A percentile compares a stretch with the other conserved stretches of the same genome.
Conservation (phyloP, 495 filamentous ascomycete species). For the Zalerion maritima region DNA sequence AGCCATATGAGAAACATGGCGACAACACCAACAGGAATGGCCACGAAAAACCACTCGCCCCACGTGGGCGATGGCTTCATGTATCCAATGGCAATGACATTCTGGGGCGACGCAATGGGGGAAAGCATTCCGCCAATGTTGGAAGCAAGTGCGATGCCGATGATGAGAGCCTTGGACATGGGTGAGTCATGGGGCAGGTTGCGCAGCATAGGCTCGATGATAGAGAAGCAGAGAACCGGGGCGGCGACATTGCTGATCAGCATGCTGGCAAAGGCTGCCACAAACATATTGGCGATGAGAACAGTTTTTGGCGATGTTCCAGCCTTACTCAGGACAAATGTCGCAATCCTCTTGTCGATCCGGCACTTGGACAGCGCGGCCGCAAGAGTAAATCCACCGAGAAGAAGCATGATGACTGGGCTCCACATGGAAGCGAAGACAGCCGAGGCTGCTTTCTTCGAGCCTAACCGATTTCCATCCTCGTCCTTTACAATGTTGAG, state of each 20-base stretch:
- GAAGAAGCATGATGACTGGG: slow-evolving; percentile 93
- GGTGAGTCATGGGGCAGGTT: slow-evolving; percentile 79
- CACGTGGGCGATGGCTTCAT: slow-evolving; percentile 85
- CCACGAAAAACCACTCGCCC: slow-evolving; percentile 94
- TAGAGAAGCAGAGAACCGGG: slow-evolving; percentile 95
- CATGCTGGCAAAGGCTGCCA: slow-evolving; percentile 95
- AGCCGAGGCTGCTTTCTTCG: slow-evolving; percentile 61
- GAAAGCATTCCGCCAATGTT: slow-evolving; percentile 95
- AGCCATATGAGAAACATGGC: slow-evolving; percentile 82
- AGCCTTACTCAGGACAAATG: slow-evolving; percentile 92
- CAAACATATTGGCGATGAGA: slow-evolving; percentile 92
- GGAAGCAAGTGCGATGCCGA: slow-evolving; percentile 88
- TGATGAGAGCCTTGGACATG: slow-evolving; percentile 88
- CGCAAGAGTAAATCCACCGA: slow-evolving; percentile 92
- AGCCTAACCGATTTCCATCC: slow-evolving; percentile 48
- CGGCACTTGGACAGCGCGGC: slow-evolving; percentile 93
- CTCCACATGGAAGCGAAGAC: slow-evolving; percentile 98
- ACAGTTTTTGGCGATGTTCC: slow-evolving; percentile 80
- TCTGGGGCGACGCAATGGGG: slow-evolving; percentile 93
- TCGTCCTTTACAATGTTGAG: slow-evolving; percentile 72
- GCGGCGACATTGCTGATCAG: slow-evolving; percentile 98
- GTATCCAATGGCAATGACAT: slow-evolving; percentile 88
- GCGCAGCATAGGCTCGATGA: slow-evolving; percentile 89
- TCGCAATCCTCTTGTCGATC: slow-evolving; percentile 93
- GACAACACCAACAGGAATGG: slow-evolving; percentile 82